phyloP scores from a whole-genome alignment of 2,329 filamentous ascomycete species.

The Tolypocladium ovalisporum region DNA sequence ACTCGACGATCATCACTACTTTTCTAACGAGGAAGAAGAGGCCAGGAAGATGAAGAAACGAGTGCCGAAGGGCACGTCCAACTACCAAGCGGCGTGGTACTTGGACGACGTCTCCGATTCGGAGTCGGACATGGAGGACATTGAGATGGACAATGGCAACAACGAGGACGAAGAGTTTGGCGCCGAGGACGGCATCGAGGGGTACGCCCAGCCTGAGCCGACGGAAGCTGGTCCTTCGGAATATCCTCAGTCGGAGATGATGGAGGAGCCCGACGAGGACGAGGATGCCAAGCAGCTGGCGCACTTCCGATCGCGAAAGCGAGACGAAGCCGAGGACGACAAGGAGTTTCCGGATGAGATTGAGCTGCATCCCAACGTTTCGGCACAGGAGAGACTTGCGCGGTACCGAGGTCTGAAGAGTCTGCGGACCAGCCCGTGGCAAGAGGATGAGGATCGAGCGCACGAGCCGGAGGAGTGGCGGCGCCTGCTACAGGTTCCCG shows the following conservation, averaged over 20 bases:
- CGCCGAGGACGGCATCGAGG: constrained; percentile 77
- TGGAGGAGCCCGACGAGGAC: constrained; percentile 76
- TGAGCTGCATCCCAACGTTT: constrained; percentile 78
- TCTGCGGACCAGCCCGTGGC: constrained; percentile 77
- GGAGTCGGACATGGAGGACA: constrained; percentile 71
- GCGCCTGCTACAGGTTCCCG: constrained; percentile 72
- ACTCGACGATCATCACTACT: constrained; percentile 95
- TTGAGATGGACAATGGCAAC: constrained; percentile 45
- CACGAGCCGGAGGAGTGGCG: constrained; percentile 87
- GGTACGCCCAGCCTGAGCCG: constrained; percentile 51
- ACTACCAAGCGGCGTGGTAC: constrained; percentile 93
- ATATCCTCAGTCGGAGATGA: constrained; percentile 89
- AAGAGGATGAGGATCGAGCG: constrained; percentile 74
- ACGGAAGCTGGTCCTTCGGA: constrained; percentile 78
- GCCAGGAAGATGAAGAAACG: constrained; percentile 51
- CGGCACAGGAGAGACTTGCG: constrained; percentile 74
- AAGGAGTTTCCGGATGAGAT: constrained; percentile 96
- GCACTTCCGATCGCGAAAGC: constrained; percentile 68
- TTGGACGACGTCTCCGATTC: constrained; percentile 71
- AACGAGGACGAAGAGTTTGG: constrained; percentile 50
- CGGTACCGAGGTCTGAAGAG: constrained; percentile 90
- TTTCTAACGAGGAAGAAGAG: constrained; percentile 71
- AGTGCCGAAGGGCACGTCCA: constrained; percentile 82
- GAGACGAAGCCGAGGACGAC: constrained; percentile 77
- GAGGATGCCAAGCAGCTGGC: constrained; percentile 65